A percentile compares a stretch with the other conserved stretches of the same genome.
phyloP scores from a whole-genome alignment of 2,329 filamentous ascomycete species.

The Aspergillus floridensis region DNA sequence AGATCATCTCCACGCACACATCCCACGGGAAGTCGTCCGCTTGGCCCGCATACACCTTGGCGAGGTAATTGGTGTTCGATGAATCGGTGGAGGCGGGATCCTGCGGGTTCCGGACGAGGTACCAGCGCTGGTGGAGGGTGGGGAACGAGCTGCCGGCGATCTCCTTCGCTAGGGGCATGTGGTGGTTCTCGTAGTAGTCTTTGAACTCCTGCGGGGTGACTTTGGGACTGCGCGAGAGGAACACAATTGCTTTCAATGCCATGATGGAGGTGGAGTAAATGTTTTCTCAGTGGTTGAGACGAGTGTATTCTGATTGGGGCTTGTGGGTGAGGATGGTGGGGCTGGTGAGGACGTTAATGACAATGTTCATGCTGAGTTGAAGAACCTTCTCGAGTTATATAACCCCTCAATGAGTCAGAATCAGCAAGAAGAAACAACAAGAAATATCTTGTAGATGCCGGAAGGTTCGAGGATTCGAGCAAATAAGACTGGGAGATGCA shows the following conservation, averaged over 20 bases:
- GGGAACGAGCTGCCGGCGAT: neutral
- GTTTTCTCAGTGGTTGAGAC: no score
- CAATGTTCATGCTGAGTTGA: no score
- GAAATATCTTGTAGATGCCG: no score
- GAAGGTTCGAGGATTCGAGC: no score
- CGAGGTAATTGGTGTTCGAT: neutral
- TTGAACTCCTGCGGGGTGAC: neutral
- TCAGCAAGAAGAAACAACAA: no score
- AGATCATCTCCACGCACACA: neutral
- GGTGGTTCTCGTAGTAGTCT: neutral
- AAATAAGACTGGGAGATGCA: no score
- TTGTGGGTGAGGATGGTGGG: no score
- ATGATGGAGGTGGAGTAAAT: neutral
- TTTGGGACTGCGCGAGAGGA: neutral
- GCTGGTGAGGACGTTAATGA: no score
- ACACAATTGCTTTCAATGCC: neutral
- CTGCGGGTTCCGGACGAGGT: neutral
- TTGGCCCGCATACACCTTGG: neutral
- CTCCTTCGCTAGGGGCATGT: neutral
- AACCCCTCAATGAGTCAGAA: no score
- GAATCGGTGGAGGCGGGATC: neutral
- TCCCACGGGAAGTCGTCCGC: neutral
- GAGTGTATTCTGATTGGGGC: no score
- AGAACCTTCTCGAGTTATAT: no score
- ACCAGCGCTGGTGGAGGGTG: neutral